Base-by-base conservation (phyloP, 2,329 filamentous ascomycete species). In the Cytospora piceae region DNA sequence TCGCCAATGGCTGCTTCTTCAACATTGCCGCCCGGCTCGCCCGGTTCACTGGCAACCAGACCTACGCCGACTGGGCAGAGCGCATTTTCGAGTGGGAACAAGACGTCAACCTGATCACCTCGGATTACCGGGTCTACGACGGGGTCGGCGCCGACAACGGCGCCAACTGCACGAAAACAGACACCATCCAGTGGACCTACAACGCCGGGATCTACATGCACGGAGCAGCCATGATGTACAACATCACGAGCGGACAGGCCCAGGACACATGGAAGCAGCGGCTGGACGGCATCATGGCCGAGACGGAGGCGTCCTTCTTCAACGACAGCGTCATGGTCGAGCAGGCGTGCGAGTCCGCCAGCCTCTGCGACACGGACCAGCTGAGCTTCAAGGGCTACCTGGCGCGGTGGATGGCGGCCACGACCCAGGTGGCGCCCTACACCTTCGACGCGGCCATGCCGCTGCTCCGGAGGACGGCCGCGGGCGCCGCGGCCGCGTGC, bases 381-480 rank as follows among this genome's bases (percentile, higher is more conserved):
- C 84, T 84, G 72, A 87, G 83, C 57, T 93, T 93, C 85, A 93
- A 93, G 78, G 90, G 88, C 14, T 93, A 92, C 75, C 80, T 92
- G 31, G 77, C 86, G 31, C 87, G 90, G 54, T 93, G 89, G 86
- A 77, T 89, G 73, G 82, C 85, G 0, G 79, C 78, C 22, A 83
- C 85, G 1, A 77, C 81, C 8, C 81, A 85, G 73, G 74, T 89
- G 71, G 85, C 83, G 1, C 83, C 87, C 0, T 80, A 81, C 69
- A 85, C 82, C 1, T 78, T 76, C 66, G 75, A 80, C 58, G 76
- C 73, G 5, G 83, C 89, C 68, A 78, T 80, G 71, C 79, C 81
- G 6, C 76, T 87, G n/a, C 75, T 90, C 53, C 73, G 76, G 37
- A 74, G 77, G n/a, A 82, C 79, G 34, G 87, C 85, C 0, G 67